Evolutionary conservation across 768 basidiomycete species (phyloP).

Genomic region (Trametes coccinea): DNA sequence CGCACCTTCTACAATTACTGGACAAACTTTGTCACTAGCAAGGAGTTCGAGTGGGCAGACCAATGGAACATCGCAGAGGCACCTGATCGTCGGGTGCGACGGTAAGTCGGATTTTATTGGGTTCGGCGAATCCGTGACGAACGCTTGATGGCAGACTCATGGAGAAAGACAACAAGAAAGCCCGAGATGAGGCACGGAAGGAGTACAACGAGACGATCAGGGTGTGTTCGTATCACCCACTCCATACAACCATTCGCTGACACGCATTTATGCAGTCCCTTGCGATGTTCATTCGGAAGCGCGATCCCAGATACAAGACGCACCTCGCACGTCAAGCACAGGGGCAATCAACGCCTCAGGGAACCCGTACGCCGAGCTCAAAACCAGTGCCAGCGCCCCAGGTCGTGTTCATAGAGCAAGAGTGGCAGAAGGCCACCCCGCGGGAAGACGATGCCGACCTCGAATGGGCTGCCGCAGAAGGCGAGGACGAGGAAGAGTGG

Average conservation of each 20-base stretch:
- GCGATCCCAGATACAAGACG: conserved; percentile 84
- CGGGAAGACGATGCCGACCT: conserved; percentile 55
- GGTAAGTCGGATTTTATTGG: conserved; percentile 43
- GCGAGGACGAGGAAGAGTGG: conserved; percentile 76
- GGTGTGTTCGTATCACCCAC: conserved; percentile 46
- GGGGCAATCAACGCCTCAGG: conserved; percentile 22
- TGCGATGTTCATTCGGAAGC: conserved; percentile 75
- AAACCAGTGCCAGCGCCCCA: conserved; percentile 33
- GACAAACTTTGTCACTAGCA: conserved; percentile 83
- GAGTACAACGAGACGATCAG: conserved; percentile 93
- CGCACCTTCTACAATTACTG: conserved; percentile 83
- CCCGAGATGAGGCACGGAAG: conserved; percentile 78
- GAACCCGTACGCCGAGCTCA: conserved; percentile 25
- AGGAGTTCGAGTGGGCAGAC: conserved; percentile 88
- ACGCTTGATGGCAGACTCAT: conserved; percentile 56
- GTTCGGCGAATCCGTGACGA: background rate
- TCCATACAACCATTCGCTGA: background rate
- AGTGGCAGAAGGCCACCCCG: conserved; percentile 74
- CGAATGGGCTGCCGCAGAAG: conserved; percentile 75
- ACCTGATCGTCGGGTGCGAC: conserved; percentile 80
- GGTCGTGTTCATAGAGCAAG: conserved; percentile 73
- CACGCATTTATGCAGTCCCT: conserved; percentile 51
- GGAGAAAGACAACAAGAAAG: conserved; percentile 96
- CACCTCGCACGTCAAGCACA: conserved; percentile 53
- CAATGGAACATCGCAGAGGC: conserved; percentile 83